phyloP scores from a whole-genome alignment of 2,329 filamentous ascomycete genomes.

The Acrocalymma vagum region DNA sequence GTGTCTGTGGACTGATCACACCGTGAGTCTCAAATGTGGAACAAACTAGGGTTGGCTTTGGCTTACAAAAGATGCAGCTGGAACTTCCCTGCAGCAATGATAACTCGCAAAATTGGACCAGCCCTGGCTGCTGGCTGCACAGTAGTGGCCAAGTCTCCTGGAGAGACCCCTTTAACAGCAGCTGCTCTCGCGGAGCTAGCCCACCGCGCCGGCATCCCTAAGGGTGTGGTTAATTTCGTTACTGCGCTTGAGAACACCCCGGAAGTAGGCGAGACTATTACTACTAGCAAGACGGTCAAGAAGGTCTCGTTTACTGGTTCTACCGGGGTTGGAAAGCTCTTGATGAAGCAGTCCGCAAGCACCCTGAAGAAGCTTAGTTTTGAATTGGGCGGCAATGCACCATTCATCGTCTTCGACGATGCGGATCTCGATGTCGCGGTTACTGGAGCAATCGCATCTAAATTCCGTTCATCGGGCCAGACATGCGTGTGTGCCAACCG shows the following conservation, averaged over 20 bases:
- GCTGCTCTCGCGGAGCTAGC: constrained; percentile 88
- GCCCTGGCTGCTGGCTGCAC: constrained; percentile 95
- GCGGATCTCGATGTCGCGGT: constrained; percentile 88
- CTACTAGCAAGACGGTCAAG: constrained; percentile 77
- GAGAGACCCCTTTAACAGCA: constrained; percentile 90
- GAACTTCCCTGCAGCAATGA: constrained; percentile 74
- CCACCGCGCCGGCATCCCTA: constrained; percentile 85
- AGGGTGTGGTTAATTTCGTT: constrained; percentile 89
- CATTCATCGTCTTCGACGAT: constrained; percentile 97
- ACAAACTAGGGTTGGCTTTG: too few species aligned
- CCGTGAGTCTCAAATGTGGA: constrained; percentile 56
- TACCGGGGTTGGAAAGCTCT: constrained; percentile 71
- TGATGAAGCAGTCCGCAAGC: constrained; percentile 88
- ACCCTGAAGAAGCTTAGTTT: constrained; percentile 89
- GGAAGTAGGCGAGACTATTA: constrained; percentile 79
- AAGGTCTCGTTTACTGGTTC: constrained; percentile 95
- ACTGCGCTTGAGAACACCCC: constrained; percentile 82
- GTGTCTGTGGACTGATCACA: constrained; percentile 83
- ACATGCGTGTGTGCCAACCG: constrained; percentile 87
- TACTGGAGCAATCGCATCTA: constrained; percentile 80
- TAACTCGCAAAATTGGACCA: constrained; percentile 62
- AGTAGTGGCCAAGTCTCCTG: constrained; percentile 88
- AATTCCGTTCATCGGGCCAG: constrained; percentile 94
- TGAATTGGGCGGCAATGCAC: constrained; percentile 93
- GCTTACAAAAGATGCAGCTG: constrained; percentile 57